Percentiles rank a stretch among this genome's conserved stretches.
These are phyloP conservation scores for Mimosa bimucronata DNA, from an alignment of 306 rosid species.

Conservation along the genomic window DNA sequence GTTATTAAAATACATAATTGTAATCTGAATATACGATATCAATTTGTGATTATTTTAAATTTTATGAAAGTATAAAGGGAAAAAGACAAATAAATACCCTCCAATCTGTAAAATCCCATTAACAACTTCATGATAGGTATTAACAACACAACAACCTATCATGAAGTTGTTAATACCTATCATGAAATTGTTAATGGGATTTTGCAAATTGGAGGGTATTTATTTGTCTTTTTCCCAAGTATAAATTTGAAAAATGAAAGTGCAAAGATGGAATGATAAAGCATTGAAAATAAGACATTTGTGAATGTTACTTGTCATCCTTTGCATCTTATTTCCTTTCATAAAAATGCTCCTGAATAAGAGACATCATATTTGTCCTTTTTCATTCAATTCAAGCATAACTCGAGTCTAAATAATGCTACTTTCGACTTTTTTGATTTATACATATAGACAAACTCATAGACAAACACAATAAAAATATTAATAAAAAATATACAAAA, in stretches of 20 bases:
- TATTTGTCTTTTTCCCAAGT: too few species aligned
- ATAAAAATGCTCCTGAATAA: background rate
- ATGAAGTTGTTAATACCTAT: too few species aligned
- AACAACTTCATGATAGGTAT: too few species aligned
- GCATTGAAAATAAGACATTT: background rate
- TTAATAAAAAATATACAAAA: too few species aligned
- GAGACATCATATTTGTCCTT: background rate
- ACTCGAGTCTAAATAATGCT: background rate
- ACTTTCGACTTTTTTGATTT: background rate
- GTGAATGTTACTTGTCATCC: slow-evolving; percentile 4
- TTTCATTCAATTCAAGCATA: slow-evolving; percentile 6
- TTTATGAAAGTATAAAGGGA: background rate
- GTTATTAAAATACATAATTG: too few species aligned
- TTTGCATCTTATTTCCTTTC: background rate
- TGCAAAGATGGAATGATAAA: background rate
- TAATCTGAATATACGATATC: background rate
- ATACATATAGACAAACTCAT: background rate
- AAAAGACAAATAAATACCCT: too few species aligned
- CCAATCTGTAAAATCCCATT: too few species aligned
- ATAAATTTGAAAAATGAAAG: background rate
- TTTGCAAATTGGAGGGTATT: too few species aligned
- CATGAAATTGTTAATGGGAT: too few species aligned
- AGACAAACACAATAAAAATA: background rate
- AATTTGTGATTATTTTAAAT: background rate
- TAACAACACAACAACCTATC: too few species aligned